phyloP scores from a whole-genome alignment of 352 stramenopile genomes.

The Phytopythium aichiense region DNA sequence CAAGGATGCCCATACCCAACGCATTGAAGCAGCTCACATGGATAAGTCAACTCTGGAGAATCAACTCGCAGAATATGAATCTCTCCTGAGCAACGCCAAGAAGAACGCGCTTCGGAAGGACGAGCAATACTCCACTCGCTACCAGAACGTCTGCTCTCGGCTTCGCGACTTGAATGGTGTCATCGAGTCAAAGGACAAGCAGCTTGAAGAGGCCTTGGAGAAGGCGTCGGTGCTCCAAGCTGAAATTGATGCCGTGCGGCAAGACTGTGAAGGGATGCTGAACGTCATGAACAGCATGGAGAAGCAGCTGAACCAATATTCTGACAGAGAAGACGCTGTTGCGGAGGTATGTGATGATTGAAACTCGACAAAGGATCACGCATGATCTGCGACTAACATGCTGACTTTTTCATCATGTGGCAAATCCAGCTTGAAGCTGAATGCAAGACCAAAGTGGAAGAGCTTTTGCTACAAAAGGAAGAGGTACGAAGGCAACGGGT shows the following conservation, averaged over 20 bases:
- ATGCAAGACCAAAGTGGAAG: slow-evolving; percentile 67
- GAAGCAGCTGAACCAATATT: slow-evolving; percentile 79
- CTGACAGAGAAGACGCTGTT: slow-evolving; percentile 63
- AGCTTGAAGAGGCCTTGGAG: slow-evolving; percentile 52
- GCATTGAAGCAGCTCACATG: slow-evolving; percentile 26
- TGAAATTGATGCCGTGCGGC: slow-evolving; percentile 63
- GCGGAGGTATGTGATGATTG: slow-evolving; percentile 33
- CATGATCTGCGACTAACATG: background rate
- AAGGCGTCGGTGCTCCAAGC: slow-evolving; percentile 24
- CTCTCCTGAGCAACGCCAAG: slow-evolving; percentile 58
- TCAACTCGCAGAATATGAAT: slow-evolving; percentile 60
- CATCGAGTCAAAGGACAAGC: slow-evolving; percentile 51
- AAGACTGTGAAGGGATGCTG: slow-evolving; percentile 82
- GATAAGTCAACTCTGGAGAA: slow-evolving; percentile 37
- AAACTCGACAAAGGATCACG: too few species aligned
- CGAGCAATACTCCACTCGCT: slow-evolving; percentile 48
- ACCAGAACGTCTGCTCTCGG: slow-evolving; percentile 66
- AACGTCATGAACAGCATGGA: slow-evolving; percentile 82
- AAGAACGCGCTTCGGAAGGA: slow-evolving; percentile 53
- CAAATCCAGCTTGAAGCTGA: slow-evolving; percentile 53
- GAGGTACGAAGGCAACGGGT: slow-evolving; percentile 27
- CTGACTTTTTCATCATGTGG: background rate
- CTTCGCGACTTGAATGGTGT: slow-evolving; percentile 57
- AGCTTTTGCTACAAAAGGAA: slow-evolving; percentile 71
- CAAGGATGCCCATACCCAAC: slow-evolving; percentile 36